These are phyloP conservation scores for Colletotrichum sublineola DNA, from an alignment of 2,329 filamentous ascomycete species.

Conservation along the genomic window DNA sequence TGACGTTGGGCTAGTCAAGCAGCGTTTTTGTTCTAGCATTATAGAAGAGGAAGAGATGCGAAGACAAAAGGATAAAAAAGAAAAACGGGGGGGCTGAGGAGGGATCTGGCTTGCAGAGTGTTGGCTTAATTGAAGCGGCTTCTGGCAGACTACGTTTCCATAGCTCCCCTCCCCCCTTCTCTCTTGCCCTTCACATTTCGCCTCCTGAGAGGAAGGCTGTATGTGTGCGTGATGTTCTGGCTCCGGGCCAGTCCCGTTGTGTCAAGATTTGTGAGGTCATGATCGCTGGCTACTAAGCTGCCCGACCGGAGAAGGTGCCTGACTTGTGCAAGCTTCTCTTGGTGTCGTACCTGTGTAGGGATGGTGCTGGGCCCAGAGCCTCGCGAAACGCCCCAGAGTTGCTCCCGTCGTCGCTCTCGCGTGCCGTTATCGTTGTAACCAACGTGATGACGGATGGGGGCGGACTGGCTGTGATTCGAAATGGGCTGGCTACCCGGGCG, in stretches of 20 bases:
- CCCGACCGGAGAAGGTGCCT: not conserved
- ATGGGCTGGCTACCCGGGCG: not conserved
- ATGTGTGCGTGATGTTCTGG: constrained; percentile 20
- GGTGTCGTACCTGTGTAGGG: not conserved
- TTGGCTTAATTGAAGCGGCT: constrained; percentile 36
- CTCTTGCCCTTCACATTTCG: not conserved
- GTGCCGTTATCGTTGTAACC: not conserved
- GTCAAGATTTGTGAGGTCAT: not conserved
- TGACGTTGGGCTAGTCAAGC: constrained; percentile 14
- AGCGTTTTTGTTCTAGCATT: constrained; percentile 21
- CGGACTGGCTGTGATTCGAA: constrained; percentile 10
- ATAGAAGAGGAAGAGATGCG: constrained; percentile 21
- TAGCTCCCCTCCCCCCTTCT: not conserved
- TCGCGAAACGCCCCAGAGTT: not conserved
- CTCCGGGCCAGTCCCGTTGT: not conserved
- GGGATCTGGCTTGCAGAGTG: constrained; percentile 34
- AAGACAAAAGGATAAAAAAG: not conserved
- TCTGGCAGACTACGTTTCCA: constrained; percentile 29
- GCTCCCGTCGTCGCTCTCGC: constrained; percentile 2
- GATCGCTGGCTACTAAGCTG: constrained; percentile 18
- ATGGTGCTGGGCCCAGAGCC: not conserved
- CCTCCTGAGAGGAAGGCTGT: constrained; percentile 4
- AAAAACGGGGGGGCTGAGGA: not conserved
- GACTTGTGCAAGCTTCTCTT: not conserved
- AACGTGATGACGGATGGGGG: constrained; percentile 11